These are phyloP conservation scores for Alternaria hordeiaustralica DNA, from an alignment of 2,329 filamentous ascomycete genomes.

Conservation along the genomic window DNA sequence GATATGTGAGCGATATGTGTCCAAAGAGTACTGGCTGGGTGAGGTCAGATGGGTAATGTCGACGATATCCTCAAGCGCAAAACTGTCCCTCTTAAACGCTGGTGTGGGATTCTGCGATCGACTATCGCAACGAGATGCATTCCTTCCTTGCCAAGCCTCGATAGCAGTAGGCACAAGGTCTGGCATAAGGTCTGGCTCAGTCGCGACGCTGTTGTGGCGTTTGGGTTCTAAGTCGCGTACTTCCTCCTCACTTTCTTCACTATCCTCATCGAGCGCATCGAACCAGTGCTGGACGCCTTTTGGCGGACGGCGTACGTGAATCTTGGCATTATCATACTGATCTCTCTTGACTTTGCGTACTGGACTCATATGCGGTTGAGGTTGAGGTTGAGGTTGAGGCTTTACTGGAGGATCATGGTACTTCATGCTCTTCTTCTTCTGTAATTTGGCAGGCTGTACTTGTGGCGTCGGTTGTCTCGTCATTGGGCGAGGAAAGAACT, in stretches of 20 bases:
- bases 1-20: slow-evolving; percentile 33
- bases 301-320: slow-evolving; percentile 55
- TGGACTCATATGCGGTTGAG: slow-evolving; percentile 24
- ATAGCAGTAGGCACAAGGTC: slow-evolving; percentile 27
- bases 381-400: slow-evolving; percentile 4
- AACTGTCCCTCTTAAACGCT: slow-evolving; percentile 25
- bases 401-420: slow-evolving; percentile 23
- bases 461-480: slow-evolving; percentile 40
- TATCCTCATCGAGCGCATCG: slow-evolving; percentile 53
- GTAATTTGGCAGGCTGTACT: slow-evolving; percentile 19
- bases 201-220: not conserved
- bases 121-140: slow-evolving; percentile 10
- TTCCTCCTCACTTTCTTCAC: slow-evolving; percentile 40
- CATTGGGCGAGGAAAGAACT: slow-evolving; percentile 45
- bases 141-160: slow-evolving; percentile 17
- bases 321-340: slow-evolving; percentile 55
- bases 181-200: slow-evolving; percentile 8
- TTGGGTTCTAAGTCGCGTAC: not conserved
- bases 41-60: slow-evolving; percentile 34
- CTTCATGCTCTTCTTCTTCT: slow-evolving; percentile 31
- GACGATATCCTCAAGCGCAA: slow-evolving; percentile 30
- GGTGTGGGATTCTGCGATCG: slow-evolving; percentile 21
- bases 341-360: slow-evolving; percentile 43
- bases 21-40: slow-evolving; percentile 38
- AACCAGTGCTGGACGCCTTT: slow-evolving; percentile 60